phyloP scores from a whole-genome alignment of 2,329 filamentous ascomycete genomes.

The Colletotrichum tamarilloi region DNA sequence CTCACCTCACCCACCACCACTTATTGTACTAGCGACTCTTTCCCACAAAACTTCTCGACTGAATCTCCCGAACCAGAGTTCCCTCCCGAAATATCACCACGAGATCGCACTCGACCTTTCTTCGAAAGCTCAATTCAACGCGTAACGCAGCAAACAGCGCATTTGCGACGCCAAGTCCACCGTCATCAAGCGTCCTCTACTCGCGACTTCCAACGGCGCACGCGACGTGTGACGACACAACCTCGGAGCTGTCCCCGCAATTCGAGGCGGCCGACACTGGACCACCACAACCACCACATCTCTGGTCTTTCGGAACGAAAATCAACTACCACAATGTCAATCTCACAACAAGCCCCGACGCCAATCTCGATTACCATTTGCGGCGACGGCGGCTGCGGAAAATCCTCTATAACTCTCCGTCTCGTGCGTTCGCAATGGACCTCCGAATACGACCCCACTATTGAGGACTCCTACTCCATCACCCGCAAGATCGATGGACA shows the following conservation, averaged over 20 bases:
- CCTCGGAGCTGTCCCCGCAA: not conserved
- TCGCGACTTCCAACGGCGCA: not conserved
- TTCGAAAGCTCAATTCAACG: not conserved
- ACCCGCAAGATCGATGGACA: slow-evolving; percentile 84
- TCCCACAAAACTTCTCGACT: not conserved
- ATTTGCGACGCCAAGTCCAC: not conserved
- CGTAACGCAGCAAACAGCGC: not conserved
- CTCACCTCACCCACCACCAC: slow-evolving; percentile 4
- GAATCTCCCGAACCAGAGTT: not conserved
- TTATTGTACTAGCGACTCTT: not conserved
- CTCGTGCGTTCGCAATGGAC: slow-evolving; percentile 88
- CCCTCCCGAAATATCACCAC: not conserved
- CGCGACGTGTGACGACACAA: slow-evolving; percentile 13
- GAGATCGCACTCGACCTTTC: not conserved
- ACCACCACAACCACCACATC: not conserved
- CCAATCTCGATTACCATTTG: slow-evolving; percentile 84
- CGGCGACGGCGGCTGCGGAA: slow-evolving; percentile 86
- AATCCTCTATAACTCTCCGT: slow-evolving; percentile 86
- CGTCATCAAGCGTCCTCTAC: not conserved
- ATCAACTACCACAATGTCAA: slow-evolving; percentile 11
- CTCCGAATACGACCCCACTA: slow-evolving; percentile 83
- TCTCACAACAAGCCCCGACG: slow-evolving; percentile 53
- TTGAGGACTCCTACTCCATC: slow-evolving; percentile 87
- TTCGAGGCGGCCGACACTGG: not conserved
- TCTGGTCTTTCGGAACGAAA: not conserved